These are phyloP conservation scores for Filobasidium floriforme DNA, from an alignment of 768 basidiomycete genomes.

Conservation along the genomic window DNA sequence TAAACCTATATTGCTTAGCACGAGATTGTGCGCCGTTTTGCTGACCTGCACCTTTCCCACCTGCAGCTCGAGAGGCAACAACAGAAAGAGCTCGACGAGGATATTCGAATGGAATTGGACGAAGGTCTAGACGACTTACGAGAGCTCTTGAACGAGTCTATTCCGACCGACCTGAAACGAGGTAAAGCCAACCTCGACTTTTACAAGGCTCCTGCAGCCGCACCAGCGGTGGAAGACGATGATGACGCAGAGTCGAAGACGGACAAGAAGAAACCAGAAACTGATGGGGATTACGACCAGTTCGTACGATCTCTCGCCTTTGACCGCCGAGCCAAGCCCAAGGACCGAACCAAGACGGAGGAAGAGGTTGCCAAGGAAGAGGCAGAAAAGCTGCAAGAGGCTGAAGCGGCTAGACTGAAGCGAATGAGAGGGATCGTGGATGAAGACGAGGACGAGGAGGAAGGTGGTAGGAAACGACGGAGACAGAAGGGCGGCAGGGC, in stretches of 20 bases:
- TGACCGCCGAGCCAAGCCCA: conserved; percentile 86
- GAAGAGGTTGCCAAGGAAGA: conserved; percentile 85
- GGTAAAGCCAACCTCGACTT: background rate
- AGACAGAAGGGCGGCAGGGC: conserved; percentile 39
- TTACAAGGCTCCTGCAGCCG: conserved; percentile 10
- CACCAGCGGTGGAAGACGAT: background rate
- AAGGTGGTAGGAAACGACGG: conserved; percentile 30
- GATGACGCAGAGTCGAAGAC: background rate
- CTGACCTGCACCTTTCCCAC: background rate
- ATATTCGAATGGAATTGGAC: conserved; percentile 79
- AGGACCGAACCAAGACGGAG: conserved; percentile 91
- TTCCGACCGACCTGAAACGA: background rate
- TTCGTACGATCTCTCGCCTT: conserved; percentile 86
- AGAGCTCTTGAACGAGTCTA: conserved; percentile 50
- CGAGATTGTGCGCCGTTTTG: background rate
- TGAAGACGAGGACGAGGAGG: conserved; percentile 54
- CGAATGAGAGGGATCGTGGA: conserved; percentile 78
- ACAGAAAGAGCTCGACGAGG: conserved; percentile 75
- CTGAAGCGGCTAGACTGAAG: conserved; percentile 65
- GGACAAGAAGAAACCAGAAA: conserved; percentile 20
- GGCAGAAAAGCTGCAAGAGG: conserved; percentile 75
- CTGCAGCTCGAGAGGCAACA: conserved; percentile 74
- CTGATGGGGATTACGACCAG: conserved; percentile 73
- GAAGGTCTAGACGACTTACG: conserved; percentile 75
- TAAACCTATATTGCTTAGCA: conserved; percentile 41